Evolutionary conservation across 108 stramenopile genomes (phyloP).

Genomic region (Parmales sp.): DNA sequence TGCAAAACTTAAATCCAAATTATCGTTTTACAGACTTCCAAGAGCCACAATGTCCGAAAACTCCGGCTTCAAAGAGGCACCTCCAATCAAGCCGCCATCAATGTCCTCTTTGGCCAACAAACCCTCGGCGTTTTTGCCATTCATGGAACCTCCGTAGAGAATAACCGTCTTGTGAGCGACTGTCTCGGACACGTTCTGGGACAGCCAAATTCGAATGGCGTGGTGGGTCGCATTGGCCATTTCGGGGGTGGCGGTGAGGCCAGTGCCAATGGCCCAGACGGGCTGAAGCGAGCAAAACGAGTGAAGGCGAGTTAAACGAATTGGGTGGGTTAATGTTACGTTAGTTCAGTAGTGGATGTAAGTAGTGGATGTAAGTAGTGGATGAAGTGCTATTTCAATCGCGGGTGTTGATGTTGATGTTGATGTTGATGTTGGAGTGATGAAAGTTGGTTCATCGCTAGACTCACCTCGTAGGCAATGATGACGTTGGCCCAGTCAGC

Average conservation of each 20-base stretch:
- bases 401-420: neutral
- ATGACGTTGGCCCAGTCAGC: slow-evolving; percentile 86
- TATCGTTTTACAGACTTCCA: too few relatives aligned
- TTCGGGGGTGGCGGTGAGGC: slow-evolving; percentile 95
- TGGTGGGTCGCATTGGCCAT: slow-evolving; percentile 98
- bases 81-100: slow-evolving; percentile 93
- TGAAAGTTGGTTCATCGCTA: neutral
- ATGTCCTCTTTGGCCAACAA: slow-evolving; percentile 76
- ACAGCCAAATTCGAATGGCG: slow-evolving; percentile 80
- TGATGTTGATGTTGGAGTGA: neutral
- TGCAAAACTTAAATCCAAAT: too few relatives aligned
- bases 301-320: too few relatives aligned
- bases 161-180: slow-evolving; percentile 79
- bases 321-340: too few relatives aligned
- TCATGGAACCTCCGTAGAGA: slow-evolving; percentile 95
- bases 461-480: slow-evolving; percentile 45
- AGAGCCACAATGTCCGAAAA: slow-evolving; percentile 90
- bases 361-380: too few relatives aligned
- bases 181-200: slow-evolving; percentile 67
- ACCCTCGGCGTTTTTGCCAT: slow-evolving; percentile 75
- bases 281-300: slow-evolving; percentile 83
- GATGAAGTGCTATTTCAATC: too few relatives aligned
- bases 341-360: too few relatives aligned
- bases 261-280: slow-evolving; percentile 92
- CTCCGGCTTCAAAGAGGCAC: slow-evolving; percentile 84